These are phyloP conservation scores for Nephelium lappaceum DNA, from an alignment of 345 rosid species.

Conservation along the genomic window DNA sequence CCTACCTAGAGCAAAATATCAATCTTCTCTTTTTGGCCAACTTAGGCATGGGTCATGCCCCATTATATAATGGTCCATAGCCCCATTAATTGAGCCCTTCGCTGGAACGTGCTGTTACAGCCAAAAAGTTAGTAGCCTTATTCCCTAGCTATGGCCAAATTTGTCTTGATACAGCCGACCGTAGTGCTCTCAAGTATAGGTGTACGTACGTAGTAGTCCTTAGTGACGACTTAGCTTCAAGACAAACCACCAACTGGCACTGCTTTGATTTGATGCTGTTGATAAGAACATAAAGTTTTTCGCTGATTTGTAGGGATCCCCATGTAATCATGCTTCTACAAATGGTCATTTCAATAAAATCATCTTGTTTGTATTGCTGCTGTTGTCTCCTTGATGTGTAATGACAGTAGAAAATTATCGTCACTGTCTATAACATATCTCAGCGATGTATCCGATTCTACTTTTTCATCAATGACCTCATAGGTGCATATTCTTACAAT, in stretches of 20 bases:
- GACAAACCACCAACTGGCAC: slow-evolving; percentile 30
- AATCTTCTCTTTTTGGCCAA: background rate
- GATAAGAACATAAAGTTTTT: slow-evolving; percentile 16
- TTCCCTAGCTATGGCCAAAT: slow-evolving; percentile 19
- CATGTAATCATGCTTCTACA: slow-evolving; percentile 23
- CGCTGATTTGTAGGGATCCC: slow-evolving; percentile 13
- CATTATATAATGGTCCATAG: slow-evolving; percentile 20
- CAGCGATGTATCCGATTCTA: background rate
- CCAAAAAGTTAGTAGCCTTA: slow-evolving; percentile 23
- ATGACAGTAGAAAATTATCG: background rate
- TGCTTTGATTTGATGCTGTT: slow-evolving; percentile 16
- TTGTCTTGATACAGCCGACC: slow-evolving; percentile 21
- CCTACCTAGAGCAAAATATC: slow-evolving; percentile 30
- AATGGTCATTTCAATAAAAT: slow-evolving; percentile 13
- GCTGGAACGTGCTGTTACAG: slow-evolving; percentile 21
- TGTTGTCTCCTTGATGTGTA: slow-evolving; percentile 13
- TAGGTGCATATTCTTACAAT: no score
- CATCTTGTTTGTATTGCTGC: slow-evolving; percentile 9
- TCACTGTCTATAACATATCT: background rate
- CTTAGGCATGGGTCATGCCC: background rate
- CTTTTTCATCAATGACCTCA: no score
- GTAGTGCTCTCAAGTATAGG: slow-evolving; percentile 26
- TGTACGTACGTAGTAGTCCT: background rate
- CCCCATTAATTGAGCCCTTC: background rate
- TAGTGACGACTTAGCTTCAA: slow-evolving; percentile 4